Base-by-base conservation (phyloP, 257 asterid species). In the Anisodus tanguticus region DNA sequence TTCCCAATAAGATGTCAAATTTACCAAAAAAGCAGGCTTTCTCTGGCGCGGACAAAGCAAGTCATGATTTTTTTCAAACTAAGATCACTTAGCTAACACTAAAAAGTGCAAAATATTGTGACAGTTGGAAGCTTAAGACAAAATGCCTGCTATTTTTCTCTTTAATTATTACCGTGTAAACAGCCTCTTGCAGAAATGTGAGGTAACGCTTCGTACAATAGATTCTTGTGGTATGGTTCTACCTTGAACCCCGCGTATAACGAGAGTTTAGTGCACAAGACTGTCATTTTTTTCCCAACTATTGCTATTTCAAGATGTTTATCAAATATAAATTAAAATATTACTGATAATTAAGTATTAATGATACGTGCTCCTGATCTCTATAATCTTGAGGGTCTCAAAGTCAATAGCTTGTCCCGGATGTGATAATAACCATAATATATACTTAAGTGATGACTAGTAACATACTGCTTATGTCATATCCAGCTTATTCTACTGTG, bases 291-390 rank as follows among this genome's bases (percentile, higher is more conserved):
- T 63, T 2, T 63, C n/a, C 22, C 9, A 63, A 63, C 6, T 22
- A 4, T 63, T 63, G 8, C 16, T 62, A n/a, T 31, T 63, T 37
- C 76, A 37, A 49, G 60, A 74, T 10, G 43, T 51, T n/a, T 19
- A 74, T 74, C 80, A 47, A 74, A n/a, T n/a, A 55, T 58, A 58
- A 58, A 58, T 17, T 17, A 70, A 70, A 70, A 12, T 70, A 70
- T 22, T 62, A 22, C n/a, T 39, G n/a, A 16, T 70, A 26, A 26
- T 26, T 3, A 17, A n/a, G 35, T n/a, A 8, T 19, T n/a, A 31
- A 31, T 31, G 35, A 60, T 19, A 62, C 68, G 68, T 19, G 68
- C 13, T 19, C 68, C 68, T 10, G 6, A 8, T 37, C 19, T 19
- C 4, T 19, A 19, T 19, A 49, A n/a, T 74, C 2, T 49, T 19